phyloP scores from a whole-genome alignment of 495 filamentous ascomycete species.

The Viridothelium virens region DNA sequence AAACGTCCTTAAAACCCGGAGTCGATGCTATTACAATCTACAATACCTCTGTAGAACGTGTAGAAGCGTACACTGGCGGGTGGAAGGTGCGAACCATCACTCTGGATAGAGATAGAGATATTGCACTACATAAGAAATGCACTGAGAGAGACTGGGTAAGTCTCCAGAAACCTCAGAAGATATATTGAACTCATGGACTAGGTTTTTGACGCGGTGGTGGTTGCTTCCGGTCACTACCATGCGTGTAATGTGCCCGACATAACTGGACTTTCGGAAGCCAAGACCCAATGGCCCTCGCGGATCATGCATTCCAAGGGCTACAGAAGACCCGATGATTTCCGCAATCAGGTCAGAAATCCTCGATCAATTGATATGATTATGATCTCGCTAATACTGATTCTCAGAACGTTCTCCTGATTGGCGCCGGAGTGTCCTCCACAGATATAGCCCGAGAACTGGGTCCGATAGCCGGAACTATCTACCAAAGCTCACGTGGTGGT shows the following conservation, averaged over 20 bases:
- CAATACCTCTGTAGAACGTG: neutral
- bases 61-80: neutral
- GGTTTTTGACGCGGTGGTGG: constrained; percentile 43
- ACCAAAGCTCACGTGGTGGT: constrained; percentile 53
- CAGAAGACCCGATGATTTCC: constrained; percentile 43
- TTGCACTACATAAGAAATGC: neutral
- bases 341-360: constrained; percentile 33
- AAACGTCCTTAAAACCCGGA: constrained; percentile 41
- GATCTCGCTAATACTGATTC: constrained; percentile 6
- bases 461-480: constrained; percentile 42
- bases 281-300: constrained; percentile 42
- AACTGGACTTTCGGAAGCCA: constrained; percentile 46
- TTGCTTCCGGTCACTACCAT: constrained; percentile 55
- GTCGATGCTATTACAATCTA: neutral
- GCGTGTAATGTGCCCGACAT: constrained; percentile 50
- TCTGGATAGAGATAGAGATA: neutral
- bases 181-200: neutral
- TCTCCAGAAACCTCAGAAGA: neutral
- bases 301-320: constrained; percentile 58
- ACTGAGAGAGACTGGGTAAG: constrained; percentile 1
- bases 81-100: neutral
- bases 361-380: neutral
- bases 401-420: constrained; percentile 53
- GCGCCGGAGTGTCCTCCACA: constrained; percentile 52
- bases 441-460: constrained; percentile 49